These are phyloP conservation scores for Diospyros lotus DNA, from an alignment of 148 eudicot genomes.

Conservation along the genomic window DNA sequence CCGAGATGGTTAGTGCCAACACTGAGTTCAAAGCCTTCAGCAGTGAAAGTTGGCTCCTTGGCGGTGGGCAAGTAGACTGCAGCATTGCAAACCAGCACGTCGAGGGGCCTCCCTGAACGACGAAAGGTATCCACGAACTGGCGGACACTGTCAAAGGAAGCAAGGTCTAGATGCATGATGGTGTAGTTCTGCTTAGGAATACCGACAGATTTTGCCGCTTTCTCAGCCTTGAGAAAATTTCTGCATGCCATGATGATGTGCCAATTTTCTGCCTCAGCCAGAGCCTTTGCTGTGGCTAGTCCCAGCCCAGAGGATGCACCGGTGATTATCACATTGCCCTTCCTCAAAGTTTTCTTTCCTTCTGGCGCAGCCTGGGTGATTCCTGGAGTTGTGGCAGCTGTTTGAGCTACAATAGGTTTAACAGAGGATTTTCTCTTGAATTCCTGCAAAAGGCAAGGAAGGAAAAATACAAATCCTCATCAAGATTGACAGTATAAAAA, in stretches of 20 bases:
- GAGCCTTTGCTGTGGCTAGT: constrained; percentile 76
- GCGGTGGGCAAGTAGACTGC: constrained; percentile 76
- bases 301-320: constrained; percentile 96
- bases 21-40: constrained; percentile 90
- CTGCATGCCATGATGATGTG: constrained; percentile 86
- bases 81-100: constrained; percentile 79
- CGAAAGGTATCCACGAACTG: constrained; percentile 69
- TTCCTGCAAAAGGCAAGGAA: not conserved
- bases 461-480: not conserved
- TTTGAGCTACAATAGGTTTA: constrained; percentile 45
- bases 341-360: constrained; percentile 72
- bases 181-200: constrained; percentile 66
- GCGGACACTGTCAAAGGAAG: constrained; percentile 67
- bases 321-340: constrained; percentile 73
- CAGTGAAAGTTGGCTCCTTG: constrained; percentile 54
- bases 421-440: constrained; percentile 25
- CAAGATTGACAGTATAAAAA: not conserved
- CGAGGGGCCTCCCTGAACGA: constrained; percentile 58
- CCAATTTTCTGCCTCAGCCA: constrained; percentile 87
- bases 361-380: constrained; percentile 33
- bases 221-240: constrained; percentile 77
- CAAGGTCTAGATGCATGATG: constrained; percentile 84
- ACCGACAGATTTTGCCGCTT: constrained; percentile 78
- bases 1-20: constrained; percentile 93
- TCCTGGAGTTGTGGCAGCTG: constrained; percentile 54